These are phyloP conservation scores for Marvania coccoides DNA, from an alignment of 139 green algal genomes.

Conservation along the genomic window DNA sequence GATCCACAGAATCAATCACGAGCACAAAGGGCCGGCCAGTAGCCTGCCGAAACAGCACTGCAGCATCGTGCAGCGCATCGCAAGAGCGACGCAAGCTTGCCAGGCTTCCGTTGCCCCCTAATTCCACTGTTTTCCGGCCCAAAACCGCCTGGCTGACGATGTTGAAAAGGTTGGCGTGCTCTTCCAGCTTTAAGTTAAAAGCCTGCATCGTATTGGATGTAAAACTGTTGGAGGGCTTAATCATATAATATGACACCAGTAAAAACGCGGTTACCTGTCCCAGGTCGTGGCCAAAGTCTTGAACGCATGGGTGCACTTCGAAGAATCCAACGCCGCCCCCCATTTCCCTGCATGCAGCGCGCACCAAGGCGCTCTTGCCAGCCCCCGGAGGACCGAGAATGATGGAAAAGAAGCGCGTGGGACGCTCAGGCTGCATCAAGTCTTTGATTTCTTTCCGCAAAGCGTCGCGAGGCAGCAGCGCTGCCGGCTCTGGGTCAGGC, in stretches of 20 bases:
- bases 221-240: too few relatives aligned
- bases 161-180: conserved; percentile 17
- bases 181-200: conserved; percentile 10
- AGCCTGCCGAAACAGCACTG: neutral
- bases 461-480: neutral
- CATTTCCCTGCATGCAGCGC: neutral
- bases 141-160: conserved; percentile 3
- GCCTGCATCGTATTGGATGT: too few relatives aligned
- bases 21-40: conserved; percentile 29
- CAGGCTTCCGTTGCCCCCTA: neutral
- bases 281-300: neutral
- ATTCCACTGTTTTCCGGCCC: conserved; percentile 8
- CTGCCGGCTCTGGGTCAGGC: neutral
- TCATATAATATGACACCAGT: too few relatives aligned
- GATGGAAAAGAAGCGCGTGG: conserved; percentile 12
- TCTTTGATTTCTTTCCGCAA: neutral
- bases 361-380: conserved; percentile 18
- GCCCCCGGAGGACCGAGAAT: conserved; percentile 7
- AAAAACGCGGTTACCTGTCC: too few relatives aligned
- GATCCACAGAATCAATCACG: conserved; percentile 32
- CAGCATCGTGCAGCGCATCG: conserved; percentile 14
- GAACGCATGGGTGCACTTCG: neutral
- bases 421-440: neutral
- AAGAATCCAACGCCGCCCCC: conserved; percentile 9
- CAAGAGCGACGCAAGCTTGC: neutral